Evolutionary conservation across 805 yeast species (phyloP).

Genomic region (Ogataea pignaliae): DNA sequence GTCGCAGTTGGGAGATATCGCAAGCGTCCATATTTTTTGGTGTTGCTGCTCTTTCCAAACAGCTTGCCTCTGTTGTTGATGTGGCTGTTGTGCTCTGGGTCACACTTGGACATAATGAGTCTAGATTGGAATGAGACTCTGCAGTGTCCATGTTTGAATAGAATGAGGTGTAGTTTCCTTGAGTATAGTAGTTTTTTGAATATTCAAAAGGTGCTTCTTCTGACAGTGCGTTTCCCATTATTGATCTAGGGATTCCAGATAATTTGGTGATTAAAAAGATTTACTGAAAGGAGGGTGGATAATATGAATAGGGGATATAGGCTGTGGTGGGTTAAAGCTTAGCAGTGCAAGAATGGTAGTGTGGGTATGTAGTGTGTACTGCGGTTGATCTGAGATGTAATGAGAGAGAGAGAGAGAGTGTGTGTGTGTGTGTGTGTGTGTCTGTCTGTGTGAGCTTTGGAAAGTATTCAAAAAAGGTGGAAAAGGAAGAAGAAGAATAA

Average conservation of each 20-base stretch:
- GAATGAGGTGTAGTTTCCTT: no score
- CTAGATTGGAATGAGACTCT: neutral
- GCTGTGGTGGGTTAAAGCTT: no score
- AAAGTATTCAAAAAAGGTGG: no score
- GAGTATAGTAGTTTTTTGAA: neutral
- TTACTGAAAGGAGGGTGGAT: neutral
- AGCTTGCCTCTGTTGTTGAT: neutral
- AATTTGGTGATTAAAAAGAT: no score
- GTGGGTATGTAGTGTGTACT: neutral
- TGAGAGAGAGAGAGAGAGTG: no score
- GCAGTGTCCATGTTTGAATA: neutral
- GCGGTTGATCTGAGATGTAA: no score
- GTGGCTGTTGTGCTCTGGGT: neutral
- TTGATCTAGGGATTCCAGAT: neutral
- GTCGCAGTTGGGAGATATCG: neutral
- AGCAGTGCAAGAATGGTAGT: no score
- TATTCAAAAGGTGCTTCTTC: slow-evolving; percentile 3
- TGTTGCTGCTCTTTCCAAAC: neutral
- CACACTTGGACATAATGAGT: neutral
- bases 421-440: no score
- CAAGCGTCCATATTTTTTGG: neutral
- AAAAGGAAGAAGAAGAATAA: no score
- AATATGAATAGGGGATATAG: neutral
- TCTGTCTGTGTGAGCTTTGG: no score
- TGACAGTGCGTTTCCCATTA: slow-evolving; percentile 2